Evolutionary conservation across 2,329 filamentous ascomycete genomes (phyloP).

Genomic region (Phaeosphaeria sp.): DNA sequence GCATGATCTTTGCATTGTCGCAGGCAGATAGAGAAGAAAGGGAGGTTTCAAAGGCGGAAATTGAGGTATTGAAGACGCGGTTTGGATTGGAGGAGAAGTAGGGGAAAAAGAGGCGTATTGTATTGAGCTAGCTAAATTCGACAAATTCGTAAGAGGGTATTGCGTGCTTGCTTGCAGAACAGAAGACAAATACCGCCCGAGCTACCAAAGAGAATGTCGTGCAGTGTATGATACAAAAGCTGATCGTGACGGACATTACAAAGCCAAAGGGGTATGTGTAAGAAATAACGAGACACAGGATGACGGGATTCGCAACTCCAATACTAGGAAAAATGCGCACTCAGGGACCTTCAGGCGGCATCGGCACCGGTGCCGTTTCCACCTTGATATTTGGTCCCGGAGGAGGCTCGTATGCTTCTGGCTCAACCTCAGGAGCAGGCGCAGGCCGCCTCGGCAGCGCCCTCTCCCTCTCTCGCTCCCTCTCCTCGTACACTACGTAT

Average conservation of each 20-base stretch:
- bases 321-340: slow-evolving; percentile 4
- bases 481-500: slow-evolving; percentile 43
- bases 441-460: slow-evolving; percentile 23
- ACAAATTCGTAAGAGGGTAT: background rate
- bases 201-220: background rate
- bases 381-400: slow-evolving; percentile 34
- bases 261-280: slow-evolving; percentile 1
- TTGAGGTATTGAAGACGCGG: background rate
- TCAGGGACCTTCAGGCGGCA: slow-evolving; percentile 16
- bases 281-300: slow-evolving; percentile 4
- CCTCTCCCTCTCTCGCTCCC: slow-evolving; percentile 37
- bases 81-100: background rate
- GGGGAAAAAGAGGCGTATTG: background rate
- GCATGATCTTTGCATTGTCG: background rate
- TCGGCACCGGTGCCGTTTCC: slow-evolving; percentile 25
- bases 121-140: background rate
- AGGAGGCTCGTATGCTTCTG: slow-evolving; percentile 33
- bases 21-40: background rate
- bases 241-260: background rate
- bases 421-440: slow-evolving; percentile 22
- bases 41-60: background rate
- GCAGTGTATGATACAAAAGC: background rate
- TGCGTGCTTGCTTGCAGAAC: background rate
- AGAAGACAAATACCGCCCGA: background rate
- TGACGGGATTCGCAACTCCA: background rate